Percentiles rank a stretch among this genome's conserved stretches.
These are phyloP conservation scores for Ceratocystis eucalypticola DNA, from an alignment of 2,329 filamentous ascomycete genomes.

Conservation along the genomic window DNA sequence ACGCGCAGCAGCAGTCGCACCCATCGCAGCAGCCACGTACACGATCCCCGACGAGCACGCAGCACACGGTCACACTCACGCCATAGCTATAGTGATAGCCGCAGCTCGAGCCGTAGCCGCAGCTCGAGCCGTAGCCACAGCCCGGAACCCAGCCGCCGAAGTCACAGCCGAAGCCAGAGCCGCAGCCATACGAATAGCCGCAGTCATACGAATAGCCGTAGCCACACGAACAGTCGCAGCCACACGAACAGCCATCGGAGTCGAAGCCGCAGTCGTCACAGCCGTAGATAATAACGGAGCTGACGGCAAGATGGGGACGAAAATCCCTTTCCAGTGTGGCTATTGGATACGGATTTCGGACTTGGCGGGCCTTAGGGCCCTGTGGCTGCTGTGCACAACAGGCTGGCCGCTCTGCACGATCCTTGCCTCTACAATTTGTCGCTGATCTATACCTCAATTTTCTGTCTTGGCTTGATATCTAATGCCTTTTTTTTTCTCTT, in stretches of 20 bases:
- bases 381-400: too few species aligned
- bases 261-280: not conserved
- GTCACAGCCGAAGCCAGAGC: not conserved
- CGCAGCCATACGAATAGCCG: slow-evolving; percentile 1
- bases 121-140: not conserved
- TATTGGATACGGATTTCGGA: not conserved
- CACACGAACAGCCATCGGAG: not conserved
- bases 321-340: not conserved
- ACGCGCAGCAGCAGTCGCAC: slow-evolving; percentile 14
- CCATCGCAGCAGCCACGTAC: slow-evolving; percentile 24
- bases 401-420: too few species aligned
- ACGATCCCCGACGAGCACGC: slow-evolving; percentile 24
- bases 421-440: too few species aligned
- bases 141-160: not conserved
- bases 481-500: too few species aligned
- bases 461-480: too few species aligned
- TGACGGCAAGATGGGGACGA: not conserved
- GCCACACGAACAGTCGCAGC: slow-evolving; percentile 8
- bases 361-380: not conserved
- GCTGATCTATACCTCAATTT: too few species aligned
- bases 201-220: slow-evolving; percentile 8
- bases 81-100: slow-evolving; percentile 3
- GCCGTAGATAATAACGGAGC: not conserved
- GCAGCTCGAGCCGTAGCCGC: not conserved
- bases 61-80: slow-evolving; percentile 16